A percentile compares a stretch with the other conserved stretches of the same genome.
Conservation (phyloP, 768 basidiomycete genomes). For the Porpolomopsis calyptriformis region DNA sequence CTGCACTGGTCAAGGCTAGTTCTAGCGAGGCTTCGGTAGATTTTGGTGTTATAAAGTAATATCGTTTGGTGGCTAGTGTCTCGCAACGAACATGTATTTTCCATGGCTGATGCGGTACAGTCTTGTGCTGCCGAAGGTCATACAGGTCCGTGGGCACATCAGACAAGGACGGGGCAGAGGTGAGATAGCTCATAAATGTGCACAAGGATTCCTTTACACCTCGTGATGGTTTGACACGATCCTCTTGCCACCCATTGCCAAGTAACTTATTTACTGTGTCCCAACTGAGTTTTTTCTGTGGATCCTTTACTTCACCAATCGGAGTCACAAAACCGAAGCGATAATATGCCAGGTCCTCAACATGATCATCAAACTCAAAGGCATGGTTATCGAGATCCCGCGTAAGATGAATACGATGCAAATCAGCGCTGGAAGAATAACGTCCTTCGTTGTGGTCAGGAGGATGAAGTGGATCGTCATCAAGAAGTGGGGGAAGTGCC, state of each 20-base stretch:
- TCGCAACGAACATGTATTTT: background rate
- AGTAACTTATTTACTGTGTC: background rate
- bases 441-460: background rate
- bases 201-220: background rate
- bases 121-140: constrained; percentile 4
- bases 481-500: background rate
- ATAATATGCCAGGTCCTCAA: too few species aligned
- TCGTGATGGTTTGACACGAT: background rate
- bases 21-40: background rate
- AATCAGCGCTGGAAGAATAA: background rate
- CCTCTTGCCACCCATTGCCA: background rate
- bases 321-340: constrained; percentile 1
- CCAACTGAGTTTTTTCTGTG: background rate
- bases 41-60: constrained; percentile 1
- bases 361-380: background rate
- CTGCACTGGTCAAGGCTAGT: constrained; percentile 8
- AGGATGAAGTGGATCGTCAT: background rate
- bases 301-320: background rate
- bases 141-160: constrained; percentile 6
- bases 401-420: background rate
- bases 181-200: constrained; percentile 4
- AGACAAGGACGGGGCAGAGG: background rate
- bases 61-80: background rate
- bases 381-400: background rate
- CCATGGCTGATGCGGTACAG: background rate